Evolutionary conservation across 2,329 filamentous ascomycete genomes (phyloP).

Genomic region (Amphichorda felina): DNA sequence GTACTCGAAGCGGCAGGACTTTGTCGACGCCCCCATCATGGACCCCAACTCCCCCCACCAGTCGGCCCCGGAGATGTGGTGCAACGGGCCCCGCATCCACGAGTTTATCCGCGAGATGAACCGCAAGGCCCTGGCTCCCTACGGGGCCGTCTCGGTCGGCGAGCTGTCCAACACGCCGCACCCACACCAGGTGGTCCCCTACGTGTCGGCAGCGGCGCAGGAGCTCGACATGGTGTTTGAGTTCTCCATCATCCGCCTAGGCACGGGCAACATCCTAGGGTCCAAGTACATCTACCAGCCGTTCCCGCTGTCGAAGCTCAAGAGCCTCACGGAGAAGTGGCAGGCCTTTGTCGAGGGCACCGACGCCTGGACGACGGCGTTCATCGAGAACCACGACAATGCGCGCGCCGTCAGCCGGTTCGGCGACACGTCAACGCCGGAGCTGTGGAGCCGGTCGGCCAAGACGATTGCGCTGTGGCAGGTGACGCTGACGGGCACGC

Average conservation of each 20-base stretch:
- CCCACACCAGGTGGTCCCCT: constrained; percentile 37
- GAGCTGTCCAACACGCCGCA: constrained; percentile 47
- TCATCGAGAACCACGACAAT: constrained; percentile 54
- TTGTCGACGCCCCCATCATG: constrained; percentile 38
- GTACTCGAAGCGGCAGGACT: constrained; percentile 47
- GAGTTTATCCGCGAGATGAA: constrained; percentile 51
- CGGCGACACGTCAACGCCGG: constrained; percentile 29
- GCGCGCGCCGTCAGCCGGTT: constrained; percentile 45
- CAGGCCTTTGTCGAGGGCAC: constrained; percentile 35
- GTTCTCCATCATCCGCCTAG: constrained; percentile 44
- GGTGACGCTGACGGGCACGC: constrained; percentile 35
- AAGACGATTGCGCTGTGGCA: constrained; percentile 42
- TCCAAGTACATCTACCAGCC: constrained; percentile 37
- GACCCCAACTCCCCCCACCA: constrained; percentile 24
- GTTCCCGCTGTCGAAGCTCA: constrained; percentile 30
- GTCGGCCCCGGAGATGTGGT: constrained; percentile 37
- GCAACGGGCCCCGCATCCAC: constrained; percentile 50
- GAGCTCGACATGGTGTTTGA: constrained; percentile 53
- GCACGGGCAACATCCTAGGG: constrained; percentile 30
- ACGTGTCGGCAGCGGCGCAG: constrained; percentile 37
- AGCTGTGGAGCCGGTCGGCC: constrained; percentile 28
- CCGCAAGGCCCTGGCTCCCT: constrained; percentile 35
- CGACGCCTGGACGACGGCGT: constrained; percentile 46
- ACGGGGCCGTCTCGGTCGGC: constrained; percentile 49
- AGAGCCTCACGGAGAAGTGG: constrained; percentile 30